Evolutionary conservation across 495 filamentous ascomycete genomes (phyloP).

Genomic region (Aspergillus bertholletiae): DNA sequence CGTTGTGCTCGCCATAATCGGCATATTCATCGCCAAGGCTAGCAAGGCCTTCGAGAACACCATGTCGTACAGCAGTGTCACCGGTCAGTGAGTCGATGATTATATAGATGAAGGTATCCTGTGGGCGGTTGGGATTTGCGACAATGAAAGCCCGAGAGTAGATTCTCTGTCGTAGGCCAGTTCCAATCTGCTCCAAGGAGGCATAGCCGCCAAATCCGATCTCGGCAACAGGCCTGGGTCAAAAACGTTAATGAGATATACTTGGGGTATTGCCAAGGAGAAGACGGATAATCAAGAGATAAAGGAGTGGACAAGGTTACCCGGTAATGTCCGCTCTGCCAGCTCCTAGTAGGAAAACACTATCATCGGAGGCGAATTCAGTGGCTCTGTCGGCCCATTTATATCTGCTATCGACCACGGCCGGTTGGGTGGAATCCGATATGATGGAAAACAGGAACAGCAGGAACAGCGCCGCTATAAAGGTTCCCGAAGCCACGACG

Average conservation of each 20-base stretch:
- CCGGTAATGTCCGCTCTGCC: slow-evolving; percentile 96
- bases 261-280: background rate
- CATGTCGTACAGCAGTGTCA: slow-evolving; percentile 86
- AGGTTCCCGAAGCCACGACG: slow-evolving; percentile 21
- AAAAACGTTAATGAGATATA: background rate
- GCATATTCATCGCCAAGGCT: slow-evolving; percentile 65
- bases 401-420: background rate
- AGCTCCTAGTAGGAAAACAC: slow-evolving; percentile 77
- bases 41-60: slow-evolving; percentile 70
- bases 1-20: slow-evolving; percentile 75
- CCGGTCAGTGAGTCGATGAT: slow-evolving; percentile 86
- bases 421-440: slow-evolving; percentile 13
- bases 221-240: slow-evolving; percentile 74
- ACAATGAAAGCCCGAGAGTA: slow-evolving; percentile 92
- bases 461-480: slow-evolving; percentile 24
- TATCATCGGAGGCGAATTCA: slow-evolving; percentile 24
- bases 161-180: slow-evolving; percentile 83
- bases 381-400: slow-evolving; percentile 18
- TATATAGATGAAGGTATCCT: slow-evolving; percentile 81
- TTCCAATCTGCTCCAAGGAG: slow-evolving; percentile 77
- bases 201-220: slow-evolving; percentile 94
- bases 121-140: slow-evolving; percentile 59
- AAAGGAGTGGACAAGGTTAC: slow-evolving; percentile 33
- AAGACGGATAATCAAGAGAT: background rate
- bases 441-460: slow-evolving; percentile 28